Percentiles rank a stretch among this genome's conserved stretches.
phyloP scores from a whole-genome alignment of 2,329 filamentous ascomycete species.

The Aureobasidium sp. region DNA sequence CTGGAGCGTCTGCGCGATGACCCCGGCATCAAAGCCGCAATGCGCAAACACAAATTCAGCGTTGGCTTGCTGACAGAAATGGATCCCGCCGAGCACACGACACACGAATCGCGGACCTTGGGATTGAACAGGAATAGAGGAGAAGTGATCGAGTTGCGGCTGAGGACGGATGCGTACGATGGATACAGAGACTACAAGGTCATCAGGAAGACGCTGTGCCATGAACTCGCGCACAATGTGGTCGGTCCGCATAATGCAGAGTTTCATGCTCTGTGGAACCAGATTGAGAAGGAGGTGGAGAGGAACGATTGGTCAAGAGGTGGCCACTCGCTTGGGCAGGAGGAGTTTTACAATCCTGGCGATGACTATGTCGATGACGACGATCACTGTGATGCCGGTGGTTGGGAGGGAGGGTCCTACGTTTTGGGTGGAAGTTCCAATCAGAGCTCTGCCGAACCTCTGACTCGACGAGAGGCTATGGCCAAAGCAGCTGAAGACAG shows the following conservation, averaged over 20 bases:
- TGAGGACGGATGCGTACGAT: slow-evolving; percentile 90
- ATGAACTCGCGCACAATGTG: slow-evolving; percentile 92
- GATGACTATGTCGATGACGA: slow-evolving; percentile 34
- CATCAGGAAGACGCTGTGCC: slow-evolving; percentile 85
- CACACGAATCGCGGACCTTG: slow-evolving; percentile 71
- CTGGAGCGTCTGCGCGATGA: slow-evolving; percentile 73
- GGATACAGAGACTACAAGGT: slow-evolving; percentile 90
- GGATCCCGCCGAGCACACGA: slow-evolving; percentile 81
- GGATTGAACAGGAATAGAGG: slow-evolving; percentile 83
- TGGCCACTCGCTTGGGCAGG: slow-evolving; percentile 55
- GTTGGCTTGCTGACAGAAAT: slow-evolving; percentile 90
- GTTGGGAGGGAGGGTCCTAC: slow-evolving; percentile 74
- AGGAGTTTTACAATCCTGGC: slow-evolving; percentile 52
- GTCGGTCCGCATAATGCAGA: slow-evolving; percentile 73
- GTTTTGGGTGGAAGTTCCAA: slow-evolving; percentile 45
- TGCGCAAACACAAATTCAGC: slow-evolving; percentile 76
- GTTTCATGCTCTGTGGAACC: slow-evolving; percentile 84
- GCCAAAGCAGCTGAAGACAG: slow-evolving; percentile 68
- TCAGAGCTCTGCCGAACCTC: slow-evolving; percentile 31
- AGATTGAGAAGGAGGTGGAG: slow-evolving; percentile 83
- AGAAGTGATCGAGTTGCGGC: slow-evolving; percentile 80
- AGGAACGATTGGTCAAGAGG: slow-evolving; percentile 68
- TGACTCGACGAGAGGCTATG: slow-evolving; percentile 66
- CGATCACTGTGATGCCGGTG: slow-evolving; percentile 61
- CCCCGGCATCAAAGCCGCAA: slow-evolving; percentile 73